Percentiles rank a stretch among this genome's conserved stretches.
Evolutionary conservation across 2,329 filamentous ascomycete genomes (phyloP).

Genomic region (Aspergillus sp.): DNA sequence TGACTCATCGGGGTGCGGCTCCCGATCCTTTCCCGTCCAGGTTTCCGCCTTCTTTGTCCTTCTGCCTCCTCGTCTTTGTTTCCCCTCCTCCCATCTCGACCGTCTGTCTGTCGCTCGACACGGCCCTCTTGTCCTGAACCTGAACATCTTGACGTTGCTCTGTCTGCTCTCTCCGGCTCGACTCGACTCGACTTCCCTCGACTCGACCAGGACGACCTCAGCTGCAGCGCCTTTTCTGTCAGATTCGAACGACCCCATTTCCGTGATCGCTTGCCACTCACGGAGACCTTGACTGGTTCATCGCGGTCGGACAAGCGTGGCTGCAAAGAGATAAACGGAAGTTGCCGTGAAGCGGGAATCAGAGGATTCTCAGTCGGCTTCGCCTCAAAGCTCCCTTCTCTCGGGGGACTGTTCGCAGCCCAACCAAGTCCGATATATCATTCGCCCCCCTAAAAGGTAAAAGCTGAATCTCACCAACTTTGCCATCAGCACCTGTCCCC

Average conservation of each 20-base stretch:
- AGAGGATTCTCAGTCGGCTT: constrained; percentile 1
- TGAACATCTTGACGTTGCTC: constrained; percentile 25
- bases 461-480: constrained; percentile 17
- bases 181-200: constrained; percentile 9
- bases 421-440: constrained; percentile 6
- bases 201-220: constrained; percentile 14
- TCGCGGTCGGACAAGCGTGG: constrained; percentile 36
- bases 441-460: constrained; percentile 36
- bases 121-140: constrained; percentile 31
- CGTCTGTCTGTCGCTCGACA: constrained; percentile 13
- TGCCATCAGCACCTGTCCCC: constrained; percentile 19
- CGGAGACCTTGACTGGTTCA: constrained; percentile 44
- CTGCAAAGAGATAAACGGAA: constrained; percentile 26
- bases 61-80: constrained; percentile 11
- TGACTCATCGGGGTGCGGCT: constrained; percentile 28
- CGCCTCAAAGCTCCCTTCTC: constrained; percentile 18
- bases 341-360: constrained; percentile 9
- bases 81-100: constrained; percentile 15
- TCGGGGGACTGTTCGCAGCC: constrained; percentile 20
- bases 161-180: constrained; percentile 5
- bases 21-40: background rate
- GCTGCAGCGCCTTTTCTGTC: constrained; percentile 25
- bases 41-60: background rate
- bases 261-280: constrained; percentile 32
- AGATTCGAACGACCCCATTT: constrained; percentile 32